Percentiles rank a stretch among this genome's conserved stretches.
Conservation (phyloP, 306 rosid genomes). For the Ziziphus jujuba region DNA sequence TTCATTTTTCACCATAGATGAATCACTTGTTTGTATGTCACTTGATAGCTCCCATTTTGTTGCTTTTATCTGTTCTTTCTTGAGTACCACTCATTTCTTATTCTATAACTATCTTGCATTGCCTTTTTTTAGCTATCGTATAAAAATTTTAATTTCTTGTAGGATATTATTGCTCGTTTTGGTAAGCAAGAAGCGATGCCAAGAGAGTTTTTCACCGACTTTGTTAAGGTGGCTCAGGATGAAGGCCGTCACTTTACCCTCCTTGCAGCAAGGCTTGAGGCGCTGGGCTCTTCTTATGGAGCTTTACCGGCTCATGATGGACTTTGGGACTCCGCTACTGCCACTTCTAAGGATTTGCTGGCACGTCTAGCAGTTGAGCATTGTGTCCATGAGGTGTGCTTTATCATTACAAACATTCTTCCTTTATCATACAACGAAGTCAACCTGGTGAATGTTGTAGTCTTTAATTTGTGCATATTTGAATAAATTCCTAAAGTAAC, state of each 20-base stretch:
- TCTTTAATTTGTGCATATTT: too few species aligned
- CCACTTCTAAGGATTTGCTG: constrained; percentile 70
- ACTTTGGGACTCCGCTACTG: constrained; percentile 83
- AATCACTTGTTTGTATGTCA: too few species aligned
- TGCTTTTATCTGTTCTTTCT: too few species aligned
- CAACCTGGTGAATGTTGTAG: too few species aligned
- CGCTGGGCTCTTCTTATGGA: constrained; percentile 77
- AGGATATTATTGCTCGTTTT: constrained; percentile 91
- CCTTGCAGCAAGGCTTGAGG: constrained; percentile 65
- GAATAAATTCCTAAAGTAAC: too few species aligned
- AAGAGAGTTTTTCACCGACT: constrained; percentile 76
- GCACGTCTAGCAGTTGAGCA: constrained; percentile 84
- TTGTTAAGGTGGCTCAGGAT: constrained; percentile 84
- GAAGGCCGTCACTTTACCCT: constrained; percentile 86
- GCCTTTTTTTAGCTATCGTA: not conserved
- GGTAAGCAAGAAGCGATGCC: constrained; percentile 87
- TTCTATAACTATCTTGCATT: not conserved
- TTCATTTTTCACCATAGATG: too few species aligned
- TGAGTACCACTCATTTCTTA: not conserved
- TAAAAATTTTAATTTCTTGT: constrained; percentile 1
- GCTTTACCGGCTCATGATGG: constrained; percentile 84
- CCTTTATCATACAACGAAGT: not conserved
- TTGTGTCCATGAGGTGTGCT: constrained; percentile 85
- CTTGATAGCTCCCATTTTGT: too few species aligned
- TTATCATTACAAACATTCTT: constrained; percentile 12